Conservation (phyloP, 805 yeast species). For the Saccharomycopsis babjevae region DNA sequence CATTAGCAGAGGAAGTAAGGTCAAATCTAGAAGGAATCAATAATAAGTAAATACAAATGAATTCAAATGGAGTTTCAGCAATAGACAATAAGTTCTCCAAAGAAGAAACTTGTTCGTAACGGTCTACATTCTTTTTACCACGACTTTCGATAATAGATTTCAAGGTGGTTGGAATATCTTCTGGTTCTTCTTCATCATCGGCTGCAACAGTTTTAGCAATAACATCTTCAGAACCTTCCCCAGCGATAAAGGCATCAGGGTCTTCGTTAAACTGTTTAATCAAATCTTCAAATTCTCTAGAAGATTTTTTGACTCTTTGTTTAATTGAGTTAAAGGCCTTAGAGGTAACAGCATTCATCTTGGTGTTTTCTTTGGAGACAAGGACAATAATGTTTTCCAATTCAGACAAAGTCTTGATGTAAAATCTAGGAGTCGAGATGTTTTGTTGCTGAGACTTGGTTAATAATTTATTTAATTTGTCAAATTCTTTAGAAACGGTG, state of each 20-base stretch:
- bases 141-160: slow-evolving; percentile 74
- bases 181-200: slow-evolving; percentile 29
- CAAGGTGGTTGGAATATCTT: slow-evolving; percentile 60
- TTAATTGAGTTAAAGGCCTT: slow-evolving; percentile 78
- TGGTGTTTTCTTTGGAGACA: slow-evolving; percentile 44
- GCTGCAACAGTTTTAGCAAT: slow-evolving; percentile 22
- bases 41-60: slow-evolving; percentile 65
- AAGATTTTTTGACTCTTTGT: slow-evolving; percentile 78
- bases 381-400: slow-evolving; percentile 55
- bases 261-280: slow-evolving; percentile 51
- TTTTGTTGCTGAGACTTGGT: slow-evolving; percentile 70
- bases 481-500: slow-evolving; percentile 64
- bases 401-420: slow-evolving; percentile 56
- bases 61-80: slow-evolving; percentile 56
- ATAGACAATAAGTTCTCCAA: slow-evolving; percentile 51
- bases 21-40: slow-evolving; percentile 86
- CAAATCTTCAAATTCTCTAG: slow-evolving; percentile 55
- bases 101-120: slow-evolving; percentile 59
- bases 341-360: slow-evolving; percentile 71
- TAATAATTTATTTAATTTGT: slow-evolving; percentile 57
- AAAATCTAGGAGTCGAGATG: slow-evolving; percentile 59
- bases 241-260: slow-evolving; percentile 67
- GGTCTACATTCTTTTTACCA: slow-evolving; percentile 91
- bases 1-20: slow-evolving; percentile 51
- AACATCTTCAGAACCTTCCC: slow-evolving; percentile 25